These are phyloP conservation scores for Aspergillus sp. DNA, from an alignment of 2,329 filamentous ascomycete species.

Conservation along the genomic window DNA sequence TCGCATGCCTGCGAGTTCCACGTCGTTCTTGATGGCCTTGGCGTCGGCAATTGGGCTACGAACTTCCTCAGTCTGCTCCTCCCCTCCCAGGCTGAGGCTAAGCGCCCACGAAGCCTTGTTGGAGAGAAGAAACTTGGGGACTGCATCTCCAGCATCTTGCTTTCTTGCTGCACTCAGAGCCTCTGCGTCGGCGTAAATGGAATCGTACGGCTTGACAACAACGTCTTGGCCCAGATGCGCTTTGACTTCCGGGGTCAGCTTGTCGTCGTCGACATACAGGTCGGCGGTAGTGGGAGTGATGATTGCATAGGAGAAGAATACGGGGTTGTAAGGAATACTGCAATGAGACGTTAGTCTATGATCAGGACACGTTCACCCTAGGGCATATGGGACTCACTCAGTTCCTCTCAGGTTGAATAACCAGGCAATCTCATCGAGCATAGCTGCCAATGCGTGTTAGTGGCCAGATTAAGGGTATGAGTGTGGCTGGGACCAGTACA, in stretches of 20 bases:
- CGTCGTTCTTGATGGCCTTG: conserved; percentile 91
- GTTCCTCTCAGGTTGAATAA: conserved; percentile 94
- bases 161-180: conserved; percentile 54
- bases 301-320: conserved; percentile 95
- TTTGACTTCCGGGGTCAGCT: conserved; percentile 67
- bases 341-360: conserved; percentile 6
- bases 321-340: conserved; percentile 91
- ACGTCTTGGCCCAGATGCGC: conserved; percentile 69
- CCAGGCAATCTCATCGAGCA: conserved; percentile 97
- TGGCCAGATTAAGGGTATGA: neutral
- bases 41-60: conserved; percentile 84
- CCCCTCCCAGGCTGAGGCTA: conserved; percentile 79
- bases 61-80: conserved; percentile 78
- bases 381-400: conserved; percentile 54
- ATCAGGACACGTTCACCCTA: neutral
- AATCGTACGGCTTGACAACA: conserved; percentile 73
- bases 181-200: conserved; percentile 75
- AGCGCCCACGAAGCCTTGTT: conserved; percentile 92
- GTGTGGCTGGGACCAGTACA: conserved; percentile 43
- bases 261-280: conserved; percentile 79
- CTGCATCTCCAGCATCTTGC: conserved; percentile 37
- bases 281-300: conserved; percentile 73
- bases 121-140: conserved; percentile 74
- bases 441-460: conserved; percentile 47
- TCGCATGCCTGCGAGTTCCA: conserved; percentile 87